Conservation (phyloP, 768 basidiomycete genomes). For the Auriscalpium vulgare region DNA sequence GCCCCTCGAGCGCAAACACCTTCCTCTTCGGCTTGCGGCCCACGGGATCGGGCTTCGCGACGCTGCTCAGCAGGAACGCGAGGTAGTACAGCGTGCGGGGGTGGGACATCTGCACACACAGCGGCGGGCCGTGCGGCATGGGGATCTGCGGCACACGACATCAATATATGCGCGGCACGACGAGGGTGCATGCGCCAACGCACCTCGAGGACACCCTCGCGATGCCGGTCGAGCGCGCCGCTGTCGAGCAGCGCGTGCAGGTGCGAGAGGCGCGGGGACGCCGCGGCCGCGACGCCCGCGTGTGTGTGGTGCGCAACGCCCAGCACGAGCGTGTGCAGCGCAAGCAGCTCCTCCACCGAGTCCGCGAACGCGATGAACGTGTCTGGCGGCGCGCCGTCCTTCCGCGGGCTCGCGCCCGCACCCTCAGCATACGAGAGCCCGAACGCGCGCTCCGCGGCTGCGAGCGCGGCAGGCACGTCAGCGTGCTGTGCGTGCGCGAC, state of each 20-base stretch:
- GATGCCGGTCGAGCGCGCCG: slow-evolving; percentile 35
- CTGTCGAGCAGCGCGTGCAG: slow-evolving; percentile 65
- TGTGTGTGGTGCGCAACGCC: slow-evolving; percentile 58
- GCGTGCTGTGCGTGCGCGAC: slow-evolving; percentile 49
- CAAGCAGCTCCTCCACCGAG: slow-evolving; percentile 31
- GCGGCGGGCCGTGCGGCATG: slow-evolving; percentile 31
- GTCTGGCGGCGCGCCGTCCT: slow-evolving; percentile 1
- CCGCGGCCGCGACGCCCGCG: slow-evolving; percentile 38
- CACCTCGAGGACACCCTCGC: slow-evolving; percentile 34
- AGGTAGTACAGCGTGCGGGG: slow-evolving; percentile 57
- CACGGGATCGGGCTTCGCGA: slow-evolving; percentile 63
- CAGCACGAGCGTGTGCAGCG: slow-evolving; percentile 55
- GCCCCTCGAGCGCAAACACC: slow-evolving; percentile 59
- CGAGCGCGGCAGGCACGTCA: slow-evolving; percentile 39
- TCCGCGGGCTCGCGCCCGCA: slow-evolving; percentile 5
- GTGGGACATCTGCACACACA: slow-evolving; percentile 56
- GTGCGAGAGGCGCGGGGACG: slow-evolving; percentile 43
- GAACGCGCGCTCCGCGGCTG: slow-evolving; percentile 41
- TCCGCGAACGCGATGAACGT: slow-evolving; percentile 25
- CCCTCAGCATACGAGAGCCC: slow-evolving; percentile 26
- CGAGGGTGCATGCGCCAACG: slow-evolving; percentile 8
- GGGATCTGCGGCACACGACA: slow-evolving; percentile 16
- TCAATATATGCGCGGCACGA: neutral
- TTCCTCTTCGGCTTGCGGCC: slow-evolving; percentile 69
- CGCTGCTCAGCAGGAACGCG: slow-evolving; percentile 57